A percentile compares a stretch with the other conserved stretches of the same genome.
These are phyloP conservation scores for Boletus reticulatus DNA, from an alignment of 768 basidiomycete genomes.

Conservation along the genomic window DNA sequence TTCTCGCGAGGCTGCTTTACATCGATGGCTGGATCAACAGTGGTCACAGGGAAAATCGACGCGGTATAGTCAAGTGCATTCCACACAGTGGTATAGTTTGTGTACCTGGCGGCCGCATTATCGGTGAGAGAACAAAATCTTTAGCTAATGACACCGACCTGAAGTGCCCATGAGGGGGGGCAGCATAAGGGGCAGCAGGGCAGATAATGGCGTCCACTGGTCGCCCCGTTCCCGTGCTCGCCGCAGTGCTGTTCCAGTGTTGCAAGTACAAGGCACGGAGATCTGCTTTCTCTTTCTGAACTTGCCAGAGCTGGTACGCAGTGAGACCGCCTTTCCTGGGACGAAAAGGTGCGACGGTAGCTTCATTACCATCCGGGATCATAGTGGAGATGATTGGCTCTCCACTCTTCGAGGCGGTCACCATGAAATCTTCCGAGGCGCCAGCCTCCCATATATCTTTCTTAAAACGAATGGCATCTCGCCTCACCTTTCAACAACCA, in stretches of 20 bases:
- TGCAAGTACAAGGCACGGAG: constrained; percentile 58
- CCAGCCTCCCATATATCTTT: constrained; percentile 45
- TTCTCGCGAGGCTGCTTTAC: constrained; percentile 39
- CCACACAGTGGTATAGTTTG: constrained; percentile 60
- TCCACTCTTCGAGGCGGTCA: constrained; percentile 38
- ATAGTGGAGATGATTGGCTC: constrained; percentile 58
- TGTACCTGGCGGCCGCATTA: constrained; percentile 31
- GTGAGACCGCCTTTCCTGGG: constrained; percentile 33
- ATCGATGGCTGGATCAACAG: constrained; percentile 55
- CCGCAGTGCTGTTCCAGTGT: constrained; percentile 55
- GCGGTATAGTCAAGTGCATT: constrained; percentile 68
- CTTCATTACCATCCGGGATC: constrained; percentile 31
- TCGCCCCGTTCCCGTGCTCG: constrained; percentile 60
- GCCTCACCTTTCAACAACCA: not conserved
- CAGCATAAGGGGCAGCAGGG: constrained; percentile 58
- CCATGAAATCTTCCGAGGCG: constrained; percentile 44
- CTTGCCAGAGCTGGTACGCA: constrained; percentile 67
- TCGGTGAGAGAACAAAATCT: not conserved
- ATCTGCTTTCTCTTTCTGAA: constrained; percentile 47
- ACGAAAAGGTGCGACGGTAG: constrained; percentile 21
- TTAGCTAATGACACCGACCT: constrained; percentile 33
- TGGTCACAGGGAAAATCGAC: constrained; percentile 61
- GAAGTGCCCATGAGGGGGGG: constrained; percentile 62
- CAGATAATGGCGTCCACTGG: constrained; percentile 75
- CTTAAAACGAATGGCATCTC: constrained; percentile 22